Evolutionary conservation across 345 rosid genomes (phyloP), one percentile per base, ranked within the genome.

Genomic region (Tarenaya hassleriana): DNA sequence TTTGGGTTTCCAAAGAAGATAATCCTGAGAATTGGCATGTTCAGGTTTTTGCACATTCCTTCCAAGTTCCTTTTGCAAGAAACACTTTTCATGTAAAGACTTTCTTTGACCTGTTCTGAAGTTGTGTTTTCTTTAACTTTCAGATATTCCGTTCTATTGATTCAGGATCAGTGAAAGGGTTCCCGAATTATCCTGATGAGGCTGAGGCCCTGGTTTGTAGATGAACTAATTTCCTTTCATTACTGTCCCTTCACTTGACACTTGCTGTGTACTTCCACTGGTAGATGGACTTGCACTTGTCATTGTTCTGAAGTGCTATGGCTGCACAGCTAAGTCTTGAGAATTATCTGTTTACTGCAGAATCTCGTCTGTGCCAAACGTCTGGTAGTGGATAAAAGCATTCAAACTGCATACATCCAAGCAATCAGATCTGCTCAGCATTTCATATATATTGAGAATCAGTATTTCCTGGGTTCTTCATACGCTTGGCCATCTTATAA

Each of bases 81-180:
- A 29, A 16, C 19, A 27, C 2, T 8, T 13, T 15, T 51, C 34
- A 18, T 24, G 59, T 32, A 32, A 51, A 13, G n/a, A 5, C 0
- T 13, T 46, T 43, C 32, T 31, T 50, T 16, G 12, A 63, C 33
- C 53, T 43, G 44, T n/a, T 61, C 19, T 37, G 29, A 47, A 8
- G 56, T 19, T 8, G 33, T 5, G 0, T 49, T 35, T 40, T 48
- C 61, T 34, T 49, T 58, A 51, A 50, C 29, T 8, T 65, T 62
- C 49, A 88, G 96, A 77, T 88, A 34, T 88, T 88, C 60, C 95
- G 97, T 17, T 88, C 92, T 8, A 85, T 88, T 17, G 97, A 88
- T 72, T 85, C 97, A 47, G 79, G 58, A 61, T 88, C 97, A 42
- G 89, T 88, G 57, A 81, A 77, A 73, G 92, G 97, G 55, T 81